A percentile compares a stretch with the other conserved stretches of the same genome.
Conservation (phyloP, 495 filamentous ascomycete genomes). For the Clohesyomyces aquaticus region DNA sequence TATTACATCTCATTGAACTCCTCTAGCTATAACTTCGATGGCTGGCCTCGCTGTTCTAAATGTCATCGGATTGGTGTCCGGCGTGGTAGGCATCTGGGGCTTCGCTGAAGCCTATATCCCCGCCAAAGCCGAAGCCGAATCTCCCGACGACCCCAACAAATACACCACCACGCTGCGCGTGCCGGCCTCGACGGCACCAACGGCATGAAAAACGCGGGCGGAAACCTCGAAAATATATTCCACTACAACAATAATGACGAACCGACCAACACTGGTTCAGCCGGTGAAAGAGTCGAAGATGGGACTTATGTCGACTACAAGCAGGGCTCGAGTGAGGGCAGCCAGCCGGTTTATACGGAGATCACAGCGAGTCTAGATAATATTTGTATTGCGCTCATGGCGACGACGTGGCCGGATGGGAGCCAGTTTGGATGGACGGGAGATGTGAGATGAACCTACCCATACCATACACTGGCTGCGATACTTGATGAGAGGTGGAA, state of each 20-base stretch:
- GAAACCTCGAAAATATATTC: constrained; percentile 3
- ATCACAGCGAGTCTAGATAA: constrained; percentile 1
- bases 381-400: constrained; percentile 2
- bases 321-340: not conserved
- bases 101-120: not conserved
- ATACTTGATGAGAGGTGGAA: not conserved
- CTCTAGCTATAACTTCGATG: constrained; percentile 2
- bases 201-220: constrained; percentile 1
- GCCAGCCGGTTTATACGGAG: constrained; percentile 3
- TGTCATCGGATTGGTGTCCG: constrained; percentile 2
- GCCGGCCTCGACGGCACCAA: not conserved
- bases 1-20: not conserved
- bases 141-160: not conserved
- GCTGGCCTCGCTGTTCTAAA: constrained; percentile 1
- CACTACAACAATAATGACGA: constrained; percentile 4
- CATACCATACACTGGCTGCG: constrained; percentile 3
- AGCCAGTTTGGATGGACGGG: constrained; percentile 1
- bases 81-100: constrained; percentile 2
- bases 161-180: constrained; percentile 1
- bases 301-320: constrained; percentile 2
- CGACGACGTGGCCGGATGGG: constrained; percentile 2
- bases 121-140: not conserved
- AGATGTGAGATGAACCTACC: not conserved
- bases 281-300: constrained; percentile 3
- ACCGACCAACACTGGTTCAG: constrained; percentile 2